These are phyloP conservation scores for Colletotrichum trifolii DNA, from an alignment of 2,329 filamentous ascomycete genomes.

Conservation along the genomic window DNA sequence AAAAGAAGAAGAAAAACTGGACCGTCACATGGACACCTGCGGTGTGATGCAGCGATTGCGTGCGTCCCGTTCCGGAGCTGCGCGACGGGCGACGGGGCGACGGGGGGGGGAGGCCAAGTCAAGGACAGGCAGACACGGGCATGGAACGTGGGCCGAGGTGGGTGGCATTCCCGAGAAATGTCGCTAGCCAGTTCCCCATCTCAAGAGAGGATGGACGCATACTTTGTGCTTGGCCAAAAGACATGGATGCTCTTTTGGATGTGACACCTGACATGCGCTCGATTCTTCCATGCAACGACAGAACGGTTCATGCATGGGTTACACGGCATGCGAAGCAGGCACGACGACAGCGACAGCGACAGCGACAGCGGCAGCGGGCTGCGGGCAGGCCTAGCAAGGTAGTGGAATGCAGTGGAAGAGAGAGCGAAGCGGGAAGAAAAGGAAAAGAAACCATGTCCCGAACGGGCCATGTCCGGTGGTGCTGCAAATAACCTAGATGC, in stretches of 20 bases:
- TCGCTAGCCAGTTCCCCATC: constrained; percentile 16
- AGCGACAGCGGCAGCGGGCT: neutral
- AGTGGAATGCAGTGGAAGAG: neutral
- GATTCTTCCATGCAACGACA: constrained; percentile 31
- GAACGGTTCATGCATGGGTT: constrained; percentile 32
- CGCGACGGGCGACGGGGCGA: neutral
- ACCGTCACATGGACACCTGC: constrained; percentile 31
- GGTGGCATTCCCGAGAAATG: constrained; percentile 28
- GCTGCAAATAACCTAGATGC: constrained; percentile 33
- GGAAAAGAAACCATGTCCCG: constrained; percentile 20
- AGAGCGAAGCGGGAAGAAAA: constrained; percentile 22
- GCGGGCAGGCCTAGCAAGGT: constrained; percentile 1
- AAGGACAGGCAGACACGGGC: constrained; percentile 14
- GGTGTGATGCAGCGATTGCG: constrained; percentile 20
- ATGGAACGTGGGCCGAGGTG: constrained; percentile 30
- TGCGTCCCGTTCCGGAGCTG: constrained; percentile 35
- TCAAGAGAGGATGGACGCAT: neutral
- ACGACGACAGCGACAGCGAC: neutral
- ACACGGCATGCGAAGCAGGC: constrained; percentile 29
- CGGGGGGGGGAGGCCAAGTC: neutral
- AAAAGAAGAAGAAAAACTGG: constrained; percentile 21
- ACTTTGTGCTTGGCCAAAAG: neutral
- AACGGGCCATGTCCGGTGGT: constrained; percentile 22
- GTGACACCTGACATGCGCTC: constrained; percentile 32
- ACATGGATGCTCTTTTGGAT: constrained; percentile 5